Percentiles rank a stretch among this genome's conserved stretches.
These are phyloP conservation scores for Stromatinia cepivora DNA, from an alignment of 2,329 filamentous ascomycete species.

Conservation along the genomic window DNA sequence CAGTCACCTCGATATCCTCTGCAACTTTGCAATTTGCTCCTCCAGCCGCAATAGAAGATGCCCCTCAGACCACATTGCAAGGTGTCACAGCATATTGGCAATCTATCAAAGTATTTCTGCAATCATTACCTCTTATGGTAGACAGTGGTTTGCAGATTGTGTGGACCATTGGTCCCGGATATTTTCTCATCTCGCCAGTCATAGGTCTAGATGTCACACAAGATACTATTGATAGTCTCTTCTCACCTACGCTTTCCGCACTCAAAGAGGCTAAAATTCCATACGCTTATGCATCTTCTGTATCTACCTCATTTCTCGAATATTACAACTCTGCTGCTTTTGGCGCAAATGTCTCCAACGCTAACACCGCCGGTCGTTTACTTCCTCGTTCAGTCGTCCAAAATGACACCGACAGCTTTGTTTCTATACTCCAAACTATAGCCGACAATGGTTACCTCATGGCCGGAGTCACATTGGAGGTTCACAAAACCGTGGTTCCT, in stretches of 20 bases:
- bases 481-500: neutral
- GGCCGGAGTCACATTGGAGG: constrained; percentile 18
- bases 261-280: neutral
- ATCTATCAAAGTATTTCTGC: neutral
- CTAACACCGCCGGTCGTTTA: neutral
- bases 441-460: constrained; percentile 8
- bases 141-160: neutral
- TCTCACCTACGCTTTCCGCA: neutral
- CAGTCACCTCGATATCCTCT: neutral
- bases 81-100: constrained; percentile 6
- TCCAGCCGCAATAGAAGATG: too few species aligned
- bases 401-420: neutral
- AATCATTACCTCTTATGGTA: constrained; percentile 3
- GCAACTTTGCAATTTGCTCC: constrained; percentile 15
- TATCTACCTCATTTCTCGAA: neutral
- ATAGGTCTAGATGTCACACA: neutral
- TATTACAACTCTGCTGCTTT: neutral
- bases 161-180: neutral
- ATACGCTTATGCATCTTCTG: neutral
- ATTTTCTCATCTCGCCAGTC: neutral
- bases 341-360: neutral
- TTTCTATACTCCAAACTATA: neutral
- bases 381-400: constrained; percentile 1
- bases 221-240: neutral
- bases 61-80: neutral